phyloP scores from a whole-genome alignment of 441 rosid species.

The Pelargonium citronellum region DNA sequence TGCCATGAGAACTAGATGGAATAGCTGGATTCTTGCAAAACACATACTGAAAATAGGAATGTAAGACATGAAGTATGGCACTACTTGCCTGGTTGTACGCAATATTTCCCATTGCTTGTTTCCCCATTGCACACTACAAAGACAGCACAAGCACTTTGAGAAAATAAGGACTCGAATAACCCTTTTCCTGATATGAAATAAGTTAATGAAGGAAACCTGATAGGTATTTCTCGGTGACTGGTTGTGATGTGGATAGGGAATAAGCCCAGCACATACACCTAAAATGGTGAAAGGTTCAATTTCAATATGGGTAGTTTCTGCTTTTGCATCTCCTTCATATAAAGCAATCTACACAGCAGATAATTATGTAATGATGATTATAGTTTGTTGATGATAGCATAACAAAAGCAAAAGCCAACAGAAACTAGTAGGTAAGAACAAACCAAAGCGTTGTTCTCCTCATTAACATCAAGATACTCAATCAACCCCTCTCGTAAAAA shows the following conservation, averaged over 20 bases:
- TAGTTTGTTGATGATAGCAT: slow-evolving; percentile 11
- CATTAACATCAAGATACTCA: slow-evolving; percentile 96
- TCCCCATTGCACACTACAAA: slow-evolving; percentile 96
- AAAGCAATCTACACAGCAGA: slow-evolving; percentile 67
- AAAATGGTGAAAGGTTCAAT: slow-evolving; percentile 95
- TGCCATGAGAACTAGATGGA: no score
- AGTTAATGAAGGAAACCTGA: slow-evolving; percentile 48
- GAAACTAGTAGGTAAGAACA: slow-evolving; percentile 26
- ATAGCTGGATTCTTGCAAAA: no score
- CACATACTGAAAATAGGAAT: no score
- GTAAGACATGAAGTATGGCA: slow-evolving; percentile 17
- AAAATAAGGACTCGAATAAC: background rate
- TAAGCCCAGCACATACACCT: slow-evolving; percentile 94
- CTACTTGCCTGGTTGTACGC: slow-evolving; percentile 85
- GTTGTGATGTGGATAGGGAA: slow-evolving; percentile 97
- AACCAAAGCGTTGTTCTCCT: slow-evolving; percentile 96
- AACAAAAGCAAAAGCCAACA: slow-evolving; percentile 10
- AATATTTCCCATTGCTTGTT: slow-evolving; percentile 99
- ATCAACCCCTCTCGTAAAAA: slow-evolving; percentile 82
- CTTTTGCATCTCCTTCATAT: slow-evolving; percentile 69
- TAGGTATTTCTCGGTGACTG: slow-evolving; percentile 98
- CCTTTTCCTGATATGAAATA: slow-evolving; percentile 12
- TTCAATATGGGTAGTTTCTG: slow-evolving; percentile 86
- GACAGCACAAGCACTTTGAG: slow-evolving; percentile 15
- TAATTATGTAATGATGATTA: slow-evolving; percentile 19